phyloP scores from a whole-genome alignment of 2,329 filamentous ascomycete genomes.

The Aspergillus persii region DNA sequence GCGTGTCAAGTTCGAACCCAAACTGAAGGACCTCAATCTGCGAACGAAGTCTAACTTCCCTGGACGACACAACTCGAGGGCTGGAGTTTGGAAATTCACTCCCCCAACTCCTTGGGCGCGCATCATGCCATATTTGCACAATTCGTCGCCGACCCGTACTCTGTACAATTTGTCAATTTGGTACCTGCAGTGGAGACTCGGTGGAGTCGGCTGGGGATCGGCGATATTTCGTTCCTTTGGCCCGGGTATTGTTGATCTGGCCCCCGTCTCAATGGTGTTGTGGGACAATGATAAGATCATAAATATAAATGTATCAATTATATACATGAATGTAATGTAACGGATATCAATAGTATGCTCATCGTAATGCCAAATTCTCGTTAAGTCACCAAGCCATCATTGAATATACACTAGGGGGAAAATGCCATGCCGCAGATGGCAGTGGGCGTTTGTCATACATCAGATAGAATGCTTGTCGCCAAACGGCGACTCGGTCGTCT shows the following conservation, averaged over 20 bases:
- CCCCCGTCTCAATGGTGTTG: neutral
- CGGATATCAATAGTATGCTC: neutral
- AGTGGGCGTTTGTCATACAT: neutral
- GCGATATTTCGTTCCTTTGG: neutral
- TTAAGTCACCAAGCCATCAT: neutral
- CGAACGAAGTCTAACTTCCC: neutral
- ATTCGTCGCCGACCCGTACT: neutral
- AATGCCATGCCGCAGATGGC: neutral
- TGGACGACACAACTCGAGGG: neutral
- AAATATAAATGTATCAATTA: neutral
- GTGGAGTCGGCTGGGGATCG: neutral
- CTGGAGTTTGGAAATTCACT: neutral
- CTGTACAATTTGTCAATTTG: neutral
- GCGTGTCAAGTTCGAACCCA: neutral
- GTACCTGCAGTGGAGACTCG: neutral
- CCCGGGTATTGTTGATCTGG: neutral
- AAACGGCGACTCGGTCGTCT: constrained; percentile 2
- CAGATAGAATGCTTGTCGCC: constrained; percentile 5
- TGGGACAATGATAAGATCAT: neutral
- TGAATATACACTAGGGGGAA: neutral
- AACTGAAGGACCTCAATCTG: neutral
- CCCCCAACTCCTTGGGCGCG: neutral
- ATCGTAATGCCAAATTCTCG: neutral
- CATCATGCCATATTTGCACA: neutral
- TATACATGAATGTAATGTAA: neutral